Evolutionary conservation across 805 yeast species (phyloP), one percentile per base, ranked within the genome.

Genomic region (Priceomyces melissophilus): DNA sequence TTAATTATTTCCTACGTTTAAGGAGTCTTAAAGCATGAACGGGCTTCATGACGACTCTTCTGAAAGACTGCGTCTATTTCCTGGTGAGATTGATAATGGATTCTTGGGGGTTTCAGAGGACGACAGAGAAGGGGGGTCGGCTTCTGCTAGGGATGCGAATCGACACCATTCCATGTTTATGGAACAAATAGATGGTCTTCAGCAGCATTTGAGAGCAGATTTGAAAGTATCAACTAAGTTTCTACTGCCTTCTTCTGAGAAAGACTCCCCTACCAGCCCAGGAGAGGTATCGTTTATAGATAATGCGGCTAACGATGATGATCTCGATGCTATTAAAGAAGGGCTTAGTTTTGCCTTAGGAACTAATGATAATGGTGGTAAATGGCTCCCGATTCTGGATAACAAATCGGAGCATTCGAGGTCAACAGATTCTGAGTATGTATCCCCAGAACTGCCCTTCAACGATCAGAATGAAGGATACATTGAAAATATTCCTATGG

Each of bases 321-420:
- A 63, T 40, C 48, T 63, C 25, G 57, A 57, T 29, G 67, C 66
- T 27, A 46, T 65, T 25, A 52, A 52, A 37, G 63, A 63, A 42
- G 69, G 70, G 1, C 46, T 65, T 9, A 52, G 51, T 26, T 57
- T 59, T 42, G 71, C 71, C 3, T 50, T 65, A n/a, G 71, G 71
- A 5, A 47, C 55, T 3, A 38, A 48, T 10, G 48, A 48, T 5
- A 43, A 48, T 4, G 51, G 38, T 7, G 52, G 60, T 10, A 52
- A 58, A 32, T 64, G 70, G 70, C 55, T 64, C 30, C 69, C 69
- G 3, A 25, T 35, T 17, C 15, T 30, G 9, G 38, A 35, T 8
- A 29, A 29, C 8, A 25, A 35, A 10, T 8, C 30, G 25, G 38
- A 35, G 3, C 25, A 9, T 26, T 20, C 25, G 25, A 35, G 27